Conservation (phyloP, 495 filamentous ascomycete species). For the Lasiosphaeris hirsuta region DNA sequence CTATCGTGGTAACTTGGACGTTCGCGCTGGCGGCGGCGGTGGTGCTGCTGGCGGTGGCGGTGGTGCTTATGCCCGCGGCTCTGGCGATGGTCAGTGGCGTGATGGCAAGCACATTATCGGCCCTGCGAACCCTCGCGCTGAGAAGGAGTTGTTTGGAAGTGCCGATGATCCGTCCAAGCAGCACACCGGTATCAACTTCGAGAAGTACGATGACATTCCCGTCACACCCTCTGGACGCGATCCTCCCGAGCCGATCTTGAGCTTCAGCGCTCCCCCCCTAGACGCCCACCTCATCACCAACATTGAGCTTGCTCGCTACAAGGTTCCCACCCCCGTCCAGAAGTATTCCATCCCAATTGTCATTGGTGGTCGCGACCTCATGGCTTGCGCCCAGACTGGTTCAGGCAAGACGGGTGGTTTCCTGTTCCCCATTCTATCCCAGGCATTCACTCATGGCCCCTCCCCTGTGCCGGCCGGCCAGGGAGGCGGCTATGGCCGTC, state of each 20-base stretch:
- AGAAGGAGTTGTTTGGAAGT: slow-evolving; percentile 93
- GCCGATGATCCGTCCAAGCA: slow-evolving; percentile 92
- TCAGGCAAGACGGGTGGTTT: slow-evolving; percentile 99
- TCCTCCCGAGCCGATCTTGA: slow-evolving; percentile 85
- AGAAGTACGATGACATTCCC: slow-evolving; percentile 99
- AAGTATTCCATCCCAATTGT: slow-evolving; percentile 98
- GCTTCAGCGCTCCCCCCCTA: slow-evolving; percentile 90
- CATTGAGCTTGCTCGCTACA: slow-evolving; percentile 90
- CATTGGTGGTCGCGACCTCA: slow-evolving; percentile 91
- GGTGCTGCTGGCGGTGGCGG: slow-evolving; percentile 50
- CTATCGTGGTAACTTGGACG: slow-evolving; percentile 65
- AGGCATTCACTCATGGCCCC: slow-evolving; percentile 87
- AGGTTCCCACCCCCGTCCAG: slow-evolving; percentile 91
- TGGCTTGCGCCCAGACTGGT: slow-evolving; percentile 98
- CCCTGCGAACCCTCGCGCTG: slow-evolving; percentile 77
- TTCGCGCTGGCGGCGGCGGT: slow-evolving; percentile 49
- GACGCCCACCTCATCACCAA: slow-evolving; percentile 88
- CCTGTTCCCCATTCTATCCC: slow-evolving; percentile 95
- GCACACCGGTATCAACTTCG: slow-evolving; percentile 97
- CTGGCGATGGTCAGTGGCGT: slow-evolving; percentile 91
- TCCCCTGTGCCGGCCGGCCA: slow-evolving; percentile 58
- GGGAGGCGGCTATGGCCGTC: slow-evolving; percentile 70
- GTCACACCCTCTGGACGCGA: slow-evolving; percentile 94
- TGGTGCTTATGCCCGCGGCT: slow-evolving; percentile 62
- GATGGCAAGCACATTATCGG: slow-evolving; percentile 96